phyloP scores from a whole-genome alignment of 352 stramenopile species.

The Globisporangium middletonii region DNA sequence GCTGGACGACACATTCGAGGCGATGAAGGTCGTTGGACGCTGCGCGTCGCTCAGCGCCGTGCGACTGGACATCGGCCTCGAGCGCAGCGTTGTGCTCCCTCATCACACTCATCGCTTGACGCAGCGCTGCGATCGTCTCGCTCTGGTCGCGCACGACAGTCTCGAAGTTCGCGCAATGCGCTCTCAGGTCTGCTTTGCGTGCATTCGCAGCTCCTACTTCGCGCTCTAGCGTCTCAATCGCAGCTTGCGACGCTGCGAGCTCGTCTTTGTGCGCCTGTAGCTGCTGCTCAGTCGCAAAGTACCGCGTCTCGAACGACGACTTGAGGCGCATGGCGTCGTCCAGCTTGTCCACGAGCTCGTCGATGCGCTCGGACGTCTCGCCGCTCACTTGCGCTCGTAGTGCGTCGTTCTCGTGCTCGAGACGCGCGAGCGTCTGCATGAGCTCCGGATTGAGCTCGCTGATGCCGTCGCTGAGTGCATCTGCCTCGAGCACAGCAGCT shows the following conservation, averaged over 20 bases:
- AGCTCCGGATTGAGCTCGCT: conserved; percentile 66
- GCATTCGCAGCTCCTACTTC: background rate
- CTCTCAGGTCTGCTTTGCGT: background rate
- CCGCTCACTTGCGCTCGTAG: conserved; percentile 44
- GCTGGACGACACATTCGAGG: background rate
- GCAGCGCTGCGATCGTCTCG: background rate
- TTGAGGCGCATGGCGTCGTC: conserved; percentile 58
- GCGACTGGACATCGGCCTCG: conserved; percentile 1
- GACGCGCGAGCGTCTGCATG: conserved; percentile 48
- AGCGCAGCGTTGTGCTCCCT: conserved; percentile 1
- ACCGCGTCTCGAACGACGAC: conserved; percentile 62
- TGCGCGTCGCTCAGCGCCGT: background rate
- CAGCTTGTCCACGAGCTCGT: conserved; percentile 47
- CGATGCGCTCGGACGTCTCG: conserved; percentile 49
- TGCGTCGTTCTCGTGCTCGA: conserved; percentile 53
- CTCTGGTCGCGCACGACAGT: background rate
- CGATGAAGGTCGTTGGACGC: background rate
- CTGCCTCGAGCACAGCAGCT: background rate
- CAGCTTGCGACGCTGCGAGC: background rate
- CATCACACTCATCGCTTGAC: background rate
- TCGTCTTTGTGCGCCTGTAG: conserved; percentile 9
- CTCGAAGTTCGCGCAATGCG: background rate
- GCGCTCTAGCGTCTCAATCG: background rate
- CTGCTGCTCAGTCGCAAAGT: conserved; percentile 41
- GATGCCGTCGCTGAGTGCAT: conserved; percentile 25